Base-by-base conservation (phyloP, 2,329 filamentous ascomycete genomes). In the Fusarium sp. region DNA sequence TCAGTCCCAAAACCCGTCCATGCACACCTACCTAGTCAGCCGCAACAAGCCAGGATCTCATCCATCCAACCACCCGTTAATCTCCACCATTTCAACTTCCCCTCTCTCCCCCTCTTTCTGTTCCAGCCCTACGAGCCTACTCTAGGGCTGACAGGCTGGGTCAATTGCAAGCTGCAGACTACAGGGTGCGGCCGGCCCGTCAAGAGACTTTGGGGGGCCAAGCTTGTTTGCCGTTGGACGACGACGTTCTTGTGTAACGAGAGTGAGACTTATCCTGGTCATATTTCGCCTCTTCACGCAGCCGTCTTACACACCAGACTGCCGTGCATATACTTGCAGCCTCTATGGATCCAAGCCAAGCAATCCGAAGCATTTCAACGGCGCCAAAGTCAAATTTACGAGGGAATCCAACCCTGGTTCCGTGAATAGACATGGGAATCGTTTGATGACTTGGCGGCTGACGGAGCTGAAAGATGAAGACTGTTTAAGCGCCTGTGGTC, bases 51-150 rank as follows among this genome's bases (percentile, higher is more conserved):
- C 20, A 33, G 49, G 62, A 36, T 59, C 33, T 45, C 50, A 36
- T 53, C 30, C 51, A 34, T 37, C 37, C 16, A 57, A 62, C 36
- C 34, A 47, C 41, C 33, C 34, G 31, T 36, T 18, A 37, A 49
- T 36, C 37, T 57, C 51, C 58, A 51, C 41, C 40, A 20, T n/a
- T n/a, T 38, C 11, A 13, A 8, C 1, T 23, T 6, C 45, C 42
- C 38, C 38, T 30, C 41, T 49, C 28, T 20, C 8, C 38, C 38
- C 38, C 38, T 41, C 38, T 13, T 23, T 40, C 47, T 51, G 3
- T 40, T n/a, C 62, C 65, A 68, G 65, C 65, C 65, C 65, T 68
- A 68, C 53, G 50, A 56, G 56, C 37, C 60, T 37, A 20, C 23
- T 49, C 64, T 51, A 51, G 54, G 54, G 65, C 65, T 69, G 65